A percentile compares a stretch with the other conserved stretches of the same genome.
phyloP scores from a whole-genome alignment of 208 protist species.

The Leptomonas pyrrhocoris region DNA sequence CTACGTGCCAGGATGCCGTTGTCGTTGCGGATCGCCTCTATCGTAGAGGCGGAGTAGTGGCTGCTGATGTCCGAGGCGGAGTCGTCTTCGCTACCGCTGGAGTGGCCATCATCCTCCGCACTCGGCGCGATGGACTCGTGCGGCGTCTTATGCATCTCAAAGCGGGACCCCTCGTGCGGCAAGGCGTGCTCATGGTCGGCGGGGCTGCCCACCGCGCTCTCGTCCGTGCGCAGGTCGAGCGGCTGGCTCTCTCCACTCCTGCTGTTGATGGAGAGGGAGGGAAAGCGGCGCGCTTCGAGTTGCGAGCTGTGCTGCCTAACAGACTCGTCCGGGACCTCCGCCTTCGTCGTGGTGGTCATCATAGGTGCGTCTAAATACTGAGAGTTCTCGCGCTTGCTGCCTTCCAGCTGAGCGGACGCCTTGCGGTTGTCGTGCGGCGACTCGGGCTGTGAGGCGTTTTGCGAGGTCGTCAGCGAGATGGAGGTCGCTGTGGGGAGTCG shows the following conservation, averaged over 20 bases:
- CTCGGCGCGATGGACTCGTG: neutral
- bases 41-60: slow-evolving; percentile 28
- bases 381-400: neutral
- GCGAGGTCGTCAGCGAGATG: neutral
- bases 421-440: slow-evolving; percentile 11
- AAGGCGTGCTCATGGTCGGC: slow-evolving; percentile 3
- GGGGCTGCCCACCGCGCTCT: neutral
- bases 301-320: neutral
- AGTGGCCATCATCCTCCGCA: neutral
- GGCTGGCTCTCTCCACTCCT: slow-evolving; percentile 14
- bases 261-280: slow-evolving; percentile 15
- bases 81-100: neutral
- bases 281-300: neutral
- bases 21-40: slow-evolving; percentile 45
- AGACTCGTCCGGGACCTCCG: neutral
- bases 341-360: neutral
- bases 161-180: slow-evolving; percentile 10
- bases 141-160: neutral
- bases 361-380: neutral
- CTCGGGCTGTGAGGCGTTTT: neutral
- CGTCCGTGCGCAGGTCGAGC: slow-evolving; percentile 6
- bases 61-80: slow-evolving; percentile 19
- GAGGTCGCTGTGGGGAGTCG: neutral
- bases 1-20: slow-evolving; percentile 58
- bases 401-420: slow-evolving; percentile 5